Base-by-base conservation (phyloP, 1,284 basidiomycete genomes). In the Pisolithus thermaeus region DNA sequence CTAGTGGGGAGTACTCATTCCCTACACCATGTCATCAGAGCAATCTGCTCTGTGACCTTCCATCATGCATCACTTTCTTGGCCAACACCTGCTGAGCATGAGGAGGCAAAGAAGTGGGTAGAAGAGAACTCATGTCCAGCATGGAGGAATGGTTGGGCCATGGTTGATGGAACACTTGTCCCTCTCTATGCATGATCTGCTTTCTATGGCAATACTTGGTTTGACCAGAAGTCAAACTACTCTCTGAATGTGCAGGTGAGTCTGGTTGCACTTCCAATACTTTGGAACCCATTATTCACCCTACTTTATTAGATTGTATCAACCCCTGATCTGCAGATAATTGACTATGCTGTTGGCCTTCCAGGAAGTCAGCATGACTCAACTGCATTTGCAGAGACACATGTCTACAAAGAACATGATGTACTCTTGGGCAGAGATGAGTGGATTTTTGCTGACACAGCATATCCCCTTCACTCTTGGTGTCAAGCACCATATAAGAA, bases 131-230 rank as follows among this genome's bases (percentile, higher is more conserved):
- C 47, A 4, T 56, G 52, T 37, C 30, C 30, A 14, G 40, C 45
- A 4, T 54, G 48, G 50, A 3, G 45, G 14, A 58, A 66, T 68
- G 55, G 55, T 48, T 64, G 61, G 46, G 59, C 72, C 30, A 54
- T 52, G 46, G 70, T 73, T 5, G 71, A 74, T 61, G 70, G 73
- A 2, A 73, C 67, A 1, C 54, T 72, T 1, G 54, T 74, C 11
- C 66, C 67, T 1, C 60, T 74, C 28, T 30, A 30, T n/a, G 23
- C 41, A n/a, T 16, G 27, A 22, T 44, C 45, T 23, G 30, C 25
- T 12, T 23, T 30, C 40, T 51, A 30, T 47, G 50, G 45, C 27
- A 44, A 51, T 18, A 46, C 50, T 22, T 51, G 41, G 20, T 51
- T 47, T 46, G 39, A 18, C 23, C 22, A 22, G 8, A 51, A 51